Evolutionary conservation across 371 early-diverging fungal species (phyloP).

Genomic region (Parasitella parasitica): DNA sequence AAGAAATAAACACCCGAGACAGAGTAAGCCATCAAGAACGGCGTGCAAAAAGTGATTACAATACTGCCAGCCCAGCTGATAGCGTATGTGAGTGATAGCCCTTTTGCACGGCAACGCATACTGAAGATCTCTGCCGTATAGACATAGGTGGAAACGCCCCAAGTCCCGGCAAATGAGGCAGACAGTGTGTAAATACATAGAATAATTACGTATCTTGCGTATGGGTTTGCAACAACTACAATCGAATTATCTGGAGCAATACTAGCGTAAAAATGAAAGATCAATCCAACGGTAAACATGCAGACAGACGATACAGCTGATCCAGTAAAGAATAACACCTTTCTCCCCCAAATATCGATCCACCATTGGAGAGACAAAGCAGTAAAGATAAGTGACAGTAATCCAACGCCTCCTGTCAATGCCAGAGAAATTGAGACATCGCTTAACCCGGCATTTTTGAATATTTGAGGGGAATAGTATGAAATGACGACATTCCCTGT

Average conservation of each 20-base stretch:
- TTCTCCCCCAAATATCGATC: slow-evolving; percentile 42
- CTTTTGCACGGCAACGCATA: slow-evolving; percentile 43
- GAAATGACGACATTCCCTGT: slow-evolving; percentile 63
- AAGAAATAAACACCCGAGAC: slow-evolving; percentile 55
- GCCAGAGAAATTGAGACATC: slow-evolving; percentile 37
- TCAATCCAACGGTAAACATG: slow-evolving; percentile 41
- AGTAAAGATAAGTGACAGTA: slow-evolving; percentile 42
- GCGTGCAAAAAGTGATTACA: slow-evolving; percentile 39
- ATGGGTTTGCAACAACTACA: slow-evolving; percentile 21
- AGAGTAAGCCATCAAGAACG: slow-evolving; percentile 51
- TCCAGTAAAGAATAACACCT: slow-evolving; percentile 44
- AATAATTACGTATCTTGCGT: slow-evolving; percentile 34
- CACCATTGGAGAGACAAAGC: slow-evolving; percentile 58
- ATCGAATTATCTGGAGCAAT: slow-evolving; percentile 14
- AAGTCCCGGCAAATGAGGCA: slow-evolving; percentile 55
- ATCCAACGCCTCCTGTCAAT: slow-evolving; percentile 39
- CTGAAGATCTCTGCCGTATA: slow-evolving; percentile 75
- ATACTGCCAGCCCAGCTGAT: slow-evolving; percentile 64
- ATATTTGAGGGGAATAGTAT: slow-evolving; percentile 47
- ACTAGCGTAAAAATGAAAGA: slow-evolving; percentile 30
- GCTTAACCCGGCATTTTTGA: slow-evolving; percentile 34
- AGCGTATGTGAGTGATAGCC: slow-evolving; percentile 49
- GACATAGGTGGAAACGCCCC: slow-evolving; percentile 44
- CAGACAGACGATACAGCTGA: slow-evolving; percentile 27
- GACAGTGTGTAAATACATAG: slow-evolving; percentile 42